These are phyloP conservation scores for Avicennia marina DNA, from an alignment of 257 asterid genomes.

Conservation along the genomic window DNA sequence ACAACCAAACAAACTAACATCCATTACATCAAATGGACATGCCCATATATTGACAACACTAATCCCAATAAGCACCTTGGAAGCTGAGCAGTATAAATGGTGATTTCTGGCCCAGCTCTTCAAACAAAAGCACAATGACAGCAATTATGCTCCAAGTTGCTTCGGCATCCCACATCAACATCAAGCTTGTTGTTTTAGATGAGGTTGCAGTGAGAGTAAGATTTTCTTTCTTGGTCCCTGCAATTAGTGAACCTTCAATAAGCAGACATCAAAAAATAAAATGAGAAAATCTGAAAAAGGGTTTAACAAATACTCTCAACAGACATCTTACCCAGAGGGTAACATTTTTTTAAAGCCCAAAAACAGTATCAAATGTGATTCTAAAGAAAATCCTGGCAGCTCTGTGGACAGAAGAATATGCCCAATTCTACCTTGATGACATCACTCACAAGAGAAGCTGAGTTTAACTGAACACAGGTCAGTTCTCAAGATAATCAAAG, in stretches of 20 bases:
- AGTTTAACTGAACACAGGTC: too few species aligned
- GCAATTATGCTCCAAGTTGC: conserved; percentile 11
- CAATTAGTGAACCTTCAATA: conserved; percentile 13
- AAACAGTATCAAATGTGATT: too few species aligned
- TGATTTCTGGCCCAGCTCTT: conserved; percentile 1
- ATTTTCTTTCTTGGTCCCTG: conserved; percentile 98
- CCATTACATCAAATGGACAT: conserved; percentile 11
- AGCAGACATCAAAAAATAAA: conserved; percentile 7
- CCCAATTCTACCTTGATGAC: too few species aligned
- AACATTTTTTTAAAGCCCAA: too few species aligned
- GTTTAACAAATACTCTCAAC: neutral
- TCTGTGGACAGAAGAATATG: too few species aligned
- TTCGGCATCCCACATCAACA: neutral
- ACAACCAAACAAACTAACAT: neutral
- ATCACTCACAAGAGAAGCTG: too few species aligned
- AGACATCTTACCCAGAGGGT: too few species aligned
- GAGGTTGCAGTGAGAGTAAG: conserved; percentile 53
- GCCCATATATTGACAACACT: conserved; percentile 9
- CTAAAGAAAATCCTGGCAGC: too few species aligned
- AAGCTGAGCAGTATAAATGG: conserved; percentile 13
- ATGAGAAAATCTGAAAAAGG: neutral
- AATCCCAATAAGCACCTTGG: conserved; percentile 14
- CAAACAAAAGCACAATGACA: conserved; percentile 12
- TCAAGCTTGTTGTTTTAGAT: conserved; percentile 47
- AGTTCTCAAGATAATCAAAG: too few species aligned